Base-by-base conservation (phyloP, 2,329 filamentous ascomycete species). In the Coniochaeta sp. region DNA sequence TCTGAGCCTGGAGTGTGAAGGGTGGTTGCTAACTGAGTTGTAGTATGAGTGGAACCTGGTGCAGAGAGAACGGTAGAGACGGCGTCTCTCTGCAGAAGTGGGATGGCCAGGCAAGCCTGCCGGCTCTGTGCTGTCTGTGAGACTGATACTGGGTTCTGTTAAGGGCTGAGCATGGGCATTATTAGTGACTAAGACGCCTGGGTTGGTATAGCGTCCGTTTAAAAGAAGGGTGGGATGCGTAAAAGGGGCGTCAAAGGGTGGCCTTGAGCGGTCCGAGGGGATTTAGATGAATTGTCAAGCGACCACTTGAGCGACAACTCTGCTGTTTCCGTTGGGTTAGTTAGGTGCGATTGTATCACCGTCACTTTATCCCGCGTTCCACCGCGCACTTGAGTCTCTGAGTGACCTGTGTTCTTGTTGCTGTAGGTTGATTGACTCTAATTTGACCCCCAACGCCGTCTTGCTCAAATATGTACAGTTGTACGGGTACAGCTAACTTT, bases 1-100 rank as follows among this genome's bases (percentile, higher is more conserved):
- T 3, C 26, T 59, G 14, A 24, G 19, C 50, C 5, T 61, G 17
- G 22, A 3, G 11, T 6, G 22, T 26, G 36, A 58, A 44, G 14
- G 19, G n/a, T 19, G 38, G 57, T 31, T 56, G 61, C 65, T 66
- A 44, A 66, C 64, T 38, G 38, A 6, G 24, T 24, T 17, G 24
- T 47, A 87, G 84, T 86, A 84, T 67, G 84, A 87, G 70, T 87
- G 84, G 84, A 85, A 81, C 63, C 73, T 87, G 65, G 75, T 82
- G n/a, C 80, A 80, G 64, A 74, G 78, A 65, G 83, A 86, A 66
- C 78, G 81, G 67, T 84, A 81, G 77, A 59, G 44, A 28, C 28
- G 40, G 47, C 22, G 47, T 16, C 16, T 31, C 19, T 38, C 40
- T 61, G 33, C 17, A 19, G 47, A 43, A 19, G 12, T 34, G 28